Evolutionary conservation across 331 rosid species (phyloP), one percentile per base, ranked within the genome.

Genomic region (Telfairia occidentalis): DNA sequence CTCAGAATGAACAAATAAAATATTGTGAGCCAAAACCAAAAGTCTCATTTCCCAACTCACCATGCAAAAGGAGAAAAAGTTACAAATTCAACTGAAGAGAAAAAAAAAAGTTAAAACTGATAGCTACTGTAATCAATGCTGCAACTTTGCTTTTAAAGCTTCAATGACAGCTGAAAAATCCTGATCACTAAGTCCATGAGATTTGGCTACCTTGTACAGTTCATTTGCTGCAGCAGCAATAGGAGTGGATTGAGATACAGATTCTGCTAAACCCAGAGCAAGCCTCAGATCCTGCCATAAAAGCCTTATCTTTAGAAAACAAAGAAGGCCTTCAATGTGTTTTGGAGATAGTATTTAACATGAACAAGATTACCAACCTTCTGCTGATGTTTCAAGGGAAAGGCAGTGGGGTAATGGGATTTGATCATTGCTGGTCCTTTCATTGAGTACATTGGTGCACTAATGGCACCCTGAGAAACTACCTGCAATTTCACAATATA

Each of bases 151-250:
- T 82, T 90, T 94, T 82, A 94, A 84, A 21, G 97, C 89, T 86
- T 94, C 96, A 67, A 94, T 86, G 83, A 94, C 96, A 4, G 98
- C 98, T 75, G 98, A 94, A 83, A 94, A 94, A 81, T 94, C 98
- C 42, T 89, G 84, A 79, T 94, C 97, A 19, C 96, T 83, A 46
- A 89, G 91, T 71, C 97, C 98, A 26, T 86, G 81, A 9, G 96
- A 91, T 67, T 94, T 94, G 71, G 98, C 98, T 53, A 91, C 96
- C 83, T 94, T 91, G 76, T 89, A 94, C 30, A 94, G 80, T 75
- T 94, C 98, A 85, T 94, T 94, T 37, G 97, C 87, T 73, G 97
- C 96, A n/a, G 96, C 96, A 35, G 98, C 97, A 72, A 94, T 85
- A 0, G 98, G 96, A 32, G 85, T 91, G 19, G 98, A 58, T 74